Conservation (phyloP, 192 early-diverging fungal genomes). For the Coemansia sp. region DNA sequence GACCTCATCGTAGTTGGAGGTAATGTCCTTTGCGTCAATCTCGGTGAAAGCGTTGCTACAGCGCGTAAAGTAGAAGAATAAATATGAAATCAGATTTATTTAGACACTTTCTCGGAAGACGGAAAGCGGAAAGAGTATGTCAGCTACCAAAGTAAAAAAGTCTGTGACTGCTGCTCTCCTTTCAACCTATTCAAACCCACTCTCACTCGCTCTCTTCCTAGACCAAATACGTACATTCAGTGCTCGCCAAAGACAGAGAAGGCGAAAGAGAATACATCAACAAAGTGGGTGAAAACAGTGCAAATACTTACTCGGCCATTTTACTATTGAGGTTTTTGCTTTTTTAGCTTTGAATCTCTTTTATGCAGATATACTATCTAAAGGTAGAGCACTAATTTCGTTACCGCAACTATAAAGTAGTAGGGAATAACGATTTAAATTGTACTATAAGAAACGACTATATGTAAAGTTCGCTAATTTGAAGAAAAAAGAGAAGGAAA, state of each 20-base stretch:
- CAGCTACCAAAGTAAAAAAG: not conserved
- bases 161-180: not conserved
- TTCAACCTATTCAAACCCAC: not conserved
- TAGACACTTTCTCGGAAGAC: not conserved
- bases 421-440: slow-evolving; percentile 15
- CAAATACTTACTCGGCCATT: slow-evolving; percentile 54
- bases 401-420: slow-evolving; percentile 28
- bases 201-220: no score
- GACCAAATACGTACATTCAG: no score
- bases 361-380: slow-evolving; percentile 7
- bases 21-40: slow-evolving; percentile 50
- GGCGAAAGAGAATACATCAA: not conserved
- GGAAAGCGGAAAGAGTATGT: not conserved
- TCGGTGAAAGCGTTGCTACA: slow-evolving; percentile 25
- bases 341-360: slow-evolving; percentile 15
- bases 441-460: slow-evolving; percentile 17
- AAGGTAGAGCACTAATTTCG: slow-evolving; percentile 29
- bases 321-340: not conserved
- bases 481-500: slow-evolving; percentile 11
- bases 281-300: not conserved
- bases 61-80: not conserved
- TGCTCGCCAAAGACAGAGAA: not conserved
- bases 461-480: slow-evolving; percentile 16
- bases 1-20: slow-evolving; percentile 95
- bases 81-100: not conserved